Percentiles rank a stretch among this genome's conserved stretches.
Conservation (phyloP, 2,329 filamentous ascomycete species). For the Tolypocladium sp. region DNA sequence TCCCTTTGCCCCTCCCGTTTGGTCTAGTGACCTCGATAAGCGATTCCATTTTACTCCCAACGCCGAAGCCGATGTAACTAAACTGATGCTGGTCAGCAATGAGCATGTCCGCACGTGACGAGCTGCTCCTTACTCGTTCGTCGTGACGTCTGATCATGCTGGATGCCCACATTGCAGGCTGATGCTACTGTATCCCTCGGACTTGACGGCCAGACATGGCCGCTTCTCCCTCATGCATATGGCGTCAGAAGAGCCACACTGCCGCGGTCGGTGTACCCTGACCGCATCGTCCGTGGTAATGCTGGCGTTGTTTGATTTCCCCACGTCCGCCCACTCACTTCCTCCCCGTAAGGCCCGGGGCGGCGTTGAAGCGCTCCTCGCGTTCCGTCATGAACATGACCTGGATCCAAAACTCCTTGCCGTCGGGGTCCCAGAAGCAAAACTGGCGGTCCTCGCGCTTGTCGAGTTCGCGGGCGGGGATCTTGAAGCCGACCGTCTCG, state of each 20-base stretch:
- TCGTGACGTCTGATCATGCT: neutral
- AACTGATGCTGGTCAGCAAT: neutral
- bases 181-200: neutral
- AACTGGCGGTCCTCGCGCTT: slow-evolving; percentile 81
- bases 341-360: slow-evolving; percentile 47
- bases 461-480: slow-evolving; percentile 89
- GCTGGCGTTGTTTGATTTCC: neutral
- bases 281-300: neutral
- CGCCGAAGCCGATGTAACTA: neutral
- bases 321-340: slow-evolving; percentile 19
- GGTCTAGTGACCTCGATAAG: neutral
- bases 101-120: neutral
- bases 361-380: slow-evolving; percentile 74
- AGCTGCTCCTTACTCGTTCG: neutral
- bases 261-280: neutral
- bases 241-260: neutral
- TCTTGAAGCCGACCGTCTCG: slow-evolving; percentile 94
- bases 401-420: slow-evolving; percentile 96
- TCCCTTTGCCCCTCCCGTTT: neutral
- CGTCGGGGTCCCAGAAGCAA: slow-evolving; percentile 90
- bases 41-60: neutral
- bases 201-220: neutral
- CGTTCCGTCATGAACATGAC: slow-evolving; percentile 98
- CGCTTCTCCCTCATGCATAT: neutral
- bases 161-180: neutral